Percentiles rank a stretch among this genome's conserved stretches.
Evolutionary conservation across 768 basidiomycete species (phyloP).

Genomic region (Tulasnella sp.): DNA sequence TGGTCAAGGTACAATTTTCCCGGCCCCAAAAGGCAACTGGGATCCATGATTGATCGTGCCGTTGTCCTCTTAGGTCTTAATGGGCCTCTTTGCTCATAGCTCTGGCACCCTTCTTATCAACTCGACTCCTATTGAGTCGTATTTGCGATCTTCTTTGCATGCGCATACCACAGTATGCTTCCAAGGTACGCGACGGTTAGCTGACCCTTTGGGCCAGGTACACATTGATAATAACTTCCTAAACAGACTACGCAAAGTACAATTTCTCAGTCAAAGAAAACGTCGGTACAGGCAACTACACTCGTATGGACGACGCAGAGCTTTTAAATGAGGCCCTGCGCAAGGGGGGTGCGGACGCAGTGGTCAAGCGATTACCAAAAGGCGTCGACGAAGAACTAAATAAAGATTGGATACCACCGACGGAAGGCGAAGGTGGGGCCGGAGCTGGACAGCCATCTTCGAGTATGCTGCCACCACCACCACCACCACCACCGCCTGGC

Average conservation of each 20-base stretch:
- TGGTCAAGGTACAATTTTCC: slow-evolving; percentile 8
- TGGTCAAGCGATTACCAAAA: slow-evolving; percentile 55
- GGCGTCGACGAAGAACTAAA: slow-evolving; percentile 69
- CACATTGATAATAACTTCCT: too few species aligned
- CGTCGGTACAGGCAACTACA: slow-evolving; percentile 75
- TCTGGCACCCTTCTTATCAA: slow-evolving; percentile 60
- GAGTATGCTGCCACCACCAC: neutral
- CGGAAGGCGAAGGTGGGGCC: neutral
- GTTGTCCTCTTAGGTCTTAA: slow-evolving; percentile 48
- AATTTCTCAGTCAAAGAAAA: slow-evolving; percentile 63
- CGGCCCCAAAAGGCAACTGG: neutral
- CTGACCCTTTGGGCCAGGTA: too few species aligned
- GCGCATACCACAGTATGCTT: slow-evolving; percentile 65
- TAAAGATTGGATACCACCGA: slow-evolving; percentile 3
- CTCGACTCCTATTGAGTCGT: slow-evolving; percentile 52
- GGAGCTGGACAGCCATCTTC: neutral
- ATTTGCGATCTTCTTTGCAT: slow-evolving; percentile 64
- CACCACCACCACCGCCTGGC: neutral
- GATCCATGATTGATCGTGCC: neutral
- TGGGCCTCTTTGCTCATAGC: slow-evolving; percentile 71
- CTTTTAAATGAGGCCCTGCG: slow-evolving; percentile 56
- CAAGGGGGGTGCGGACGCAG: slow-evolving; percentile 56
- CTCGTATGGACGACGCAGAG: slow-evolving; percentile 43
- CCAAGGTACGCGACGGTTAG: too few species aligned
- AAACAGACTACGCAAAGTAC: slow-evolving; percentile 68